Evolutionary conservation across 768 basidiomycete species (phyloP), one percentile per base, ranked within the genome.

Genomic region (Tylopilus subfusipes): DNA sequence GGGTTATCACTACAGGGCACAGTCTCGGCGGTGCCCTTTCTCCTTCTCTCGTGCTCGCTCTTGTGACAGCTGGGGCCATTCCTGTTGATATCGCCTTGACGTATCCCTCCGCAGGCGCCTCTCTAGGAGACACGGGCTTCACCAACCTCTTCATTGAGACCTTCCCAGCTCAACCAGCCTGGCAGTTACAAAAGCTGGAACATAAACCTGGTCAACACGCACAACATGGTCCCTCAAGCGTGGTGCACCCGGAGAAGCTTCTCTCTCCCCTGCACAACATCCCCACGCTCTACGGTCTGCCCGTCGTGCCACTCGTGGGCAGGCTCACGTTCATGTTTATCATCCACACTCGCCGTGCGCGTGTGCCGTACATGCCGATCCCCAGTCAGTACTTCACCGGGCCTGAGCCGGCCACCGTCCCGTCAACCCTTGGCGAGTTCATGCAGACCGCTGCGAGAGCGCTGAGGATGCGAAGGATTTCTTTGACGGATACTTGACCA

Each of bases 11-110:
- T 16, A 56, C 59, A 0, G 62, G 63, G 3, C 50, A 54, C 27
- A 55, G 53, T 49, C 58, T 63, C 25, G 58, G 55, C 5, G 55
- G 52, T 8, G 33, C 50, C 1, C 53, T 63, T 33, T 49, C 55
- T 21, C 38, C 62, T 19, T 52, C 56, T 29, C 29, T 61, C 14
- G 56, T 63, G 1, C 52, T 64, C n/a, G 27, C 58, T 18, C 45
- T 63, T 0, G 53, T 57, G 5, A 1, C 4, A 2, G 29, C 58
- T 11, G n/a, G 34, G 10, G 14, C 16, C 16, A n/a, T 57, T 24
- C 21, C 42, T 16, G 44, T 12, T 2, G 25, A 69, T 95, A 92
- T 60, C 10, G 43, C 48, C 7, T 22, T 63, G 3, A 52, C 50
- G 2, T 63, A 63, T 27, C 44, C 42, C 7, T 4, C 21, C 21